Percentiles rank a stretch among this genome's conserved stretches.
phyloP scores from a whole-genome alignment of 2,329 filamentous ascomycete genomes.

The Zopfia rhizophila region DNA sequence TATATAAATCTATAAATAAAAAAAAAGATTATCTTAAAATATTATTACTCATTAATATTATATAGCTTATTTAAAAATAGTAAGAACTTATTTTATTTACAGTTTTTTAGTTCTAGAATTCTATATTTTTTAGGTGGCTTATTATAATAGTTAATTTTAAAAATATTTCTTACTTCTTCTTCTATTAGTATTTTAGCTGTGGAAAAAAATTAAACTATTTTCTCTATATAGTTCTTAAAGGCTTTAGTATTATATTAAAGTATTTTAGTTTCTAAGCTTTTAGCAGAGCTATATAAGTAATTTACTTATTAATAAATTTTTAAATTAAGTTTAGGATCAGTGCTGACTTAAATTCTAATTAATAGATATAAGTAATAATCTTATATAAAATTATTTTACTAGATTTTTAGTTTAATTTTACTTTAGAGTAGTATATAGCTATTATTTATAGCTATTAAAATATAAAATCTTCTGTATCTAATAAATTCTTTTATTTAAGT shows the following conservation, averaged over 20 bases:
- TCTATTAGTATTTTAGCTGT: too few relatives aligned
- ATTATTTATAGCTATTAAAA: slow-evolving; percentile 16
- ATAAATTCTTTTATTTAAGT: slow-evolving; percentile 5
- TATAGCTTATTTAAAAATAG: not conserved
- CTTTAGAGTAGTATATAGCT: slow-evolving; percentile 17
- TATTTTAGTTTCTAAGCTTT: too few relatives aligned
- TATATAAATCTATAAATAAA: too few relatives aligned
- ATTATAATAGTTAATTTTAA: slow-evolving; percentile 7
- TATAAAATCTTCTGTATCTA: slow-evolving; percentile 7
- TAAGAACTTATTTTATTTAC: slow-evolving; percentile 7
- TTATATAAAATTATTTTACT: slow-evolving; percentile 16
- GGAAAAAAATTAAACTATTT: too few relatives aligned
- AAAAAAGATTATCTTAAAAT: too few relatives aligned
- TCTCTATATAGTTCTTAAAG: too few relatives aligned
- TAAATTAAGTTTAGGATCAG: slow-evolving; percentile 15
- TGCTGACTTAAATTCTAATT: slow-evolving; percentile 19
- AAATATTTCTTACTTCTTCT: too few relatives aligned
- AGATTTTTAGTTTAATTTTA: slow-evolving; percentile 15
- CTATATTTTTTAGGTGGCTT: slow-evolving; percentile 15
- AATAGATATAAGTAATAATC: slow-evolving; percentile 11
- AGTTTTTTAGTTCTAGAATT: slow-evolving; percentile 11
- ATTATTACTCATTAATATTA: not conserved
- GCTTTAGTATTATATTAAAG: too few relatives aligned
- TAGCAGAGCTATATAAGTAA: too few relatives aligned
- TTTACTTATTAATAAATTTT: slow-evolving; percentile 6